These are phyloP conservation scores for Silene latifolia DNA, from an alignment of 148 eudicot species.

Conservation along the genomic window DNA sequence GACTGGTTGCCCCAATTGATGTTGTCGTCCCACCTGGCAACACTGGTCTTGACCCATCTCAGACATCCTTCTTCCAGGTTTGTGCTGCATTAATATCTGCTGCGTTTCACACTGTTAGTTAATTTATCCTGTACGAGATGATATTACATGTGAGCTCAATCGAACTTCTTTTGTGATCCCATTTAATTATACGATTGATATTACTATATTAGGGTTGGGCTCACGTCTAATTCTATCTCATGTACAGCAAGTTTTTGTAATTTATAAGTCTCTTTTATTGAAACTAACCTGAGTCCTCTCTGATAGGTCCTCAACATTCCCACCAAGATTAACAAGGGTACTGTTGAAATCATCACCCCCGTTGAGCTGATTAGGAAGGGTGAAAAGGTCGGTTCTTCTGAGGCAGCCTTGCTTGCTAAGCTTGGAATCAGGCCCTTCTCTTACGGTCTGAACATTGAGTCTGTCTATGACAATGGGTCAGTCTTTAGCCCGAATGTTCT, in stretches of 20 bases:
- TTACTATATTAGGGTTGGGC: too few relatives aligned
- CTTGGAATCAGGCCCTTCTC: conserved; percentile 79
- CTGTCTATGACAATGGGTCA: conserved; percentile 57
- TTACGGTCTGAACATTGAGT: conserved; percentile 47
- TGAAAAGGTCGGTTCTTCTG: conserved; percentile 76
- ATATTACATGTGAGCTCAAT: too few relatives aligned
- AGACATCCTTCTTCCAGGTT: conserved; percentile 85
- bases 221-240: too few relatives aligned
- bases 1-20: conserved; percentile 70
- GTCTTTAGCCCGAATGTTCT: conserved; percentile 70
- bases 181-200: too few relatives aligned
- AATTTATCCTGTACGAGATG: too few relatives aligned
- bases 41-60: conserved; percentile 81
- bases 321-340: conserved; percentile 83
- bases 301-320: conserved; percentile 67
- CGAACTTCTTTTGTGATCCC: too few relatives aligned
- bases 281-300: neutral
- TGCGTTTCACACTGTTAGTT: neutral
- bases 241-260: too few relatives aligned
- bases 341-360: conserved; percentile 68
- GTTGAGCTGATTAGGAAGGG: conserved; percentile 73
- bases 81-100: neutral
- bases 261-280: too few relatives aligned
- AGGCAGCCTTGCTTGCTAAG: conserved; percentile 66
- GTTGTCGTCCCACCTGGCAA: conserved; percentile 75